Percentiles rank a stretch among this genome's conserved stretches.
Conservation (phyloP, 495 filamentous ascomycete genomes). For the Elasticomyces elasticus region DNA sequence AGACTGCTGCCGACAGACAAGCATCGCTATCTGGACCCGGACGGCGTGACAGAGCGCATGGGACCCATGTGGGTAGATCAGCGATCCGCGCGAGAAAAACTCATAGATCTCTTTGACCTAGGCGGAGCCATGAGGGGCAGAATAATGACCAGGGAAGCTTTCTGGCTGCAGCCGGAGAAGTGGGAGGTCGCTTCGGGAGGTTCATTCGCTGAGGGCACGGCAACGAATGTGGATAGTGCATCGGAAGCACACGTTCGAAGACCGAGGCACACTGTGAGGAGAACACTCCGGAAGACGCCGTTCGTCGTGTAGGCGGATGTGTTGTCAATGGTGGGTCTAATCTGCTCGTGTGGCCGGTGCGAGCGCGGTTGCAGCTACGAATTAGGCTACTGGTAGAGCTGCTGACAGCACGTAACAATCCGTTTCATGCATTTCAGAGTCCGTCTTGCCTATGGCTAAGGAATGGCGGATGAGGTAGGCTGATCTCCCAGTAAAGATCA, state of each 20-base stretch:
- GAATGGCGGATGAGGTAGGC: no score
- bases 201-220: constrained; percentile 3
- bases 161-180: constrained; percentile 20
- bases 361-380: no score
- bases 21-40: constrained; percentile 23
- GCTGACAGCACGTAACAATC: no score
- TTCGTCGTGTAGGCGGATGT: no score
- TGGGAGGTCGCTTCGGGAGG: constrained; percentile 4
- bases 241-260: no score
- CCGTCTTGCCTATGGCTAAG: no score
- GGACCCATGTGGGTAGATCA: constrained; percentile 32
- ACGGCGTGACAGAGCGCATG: constrained; percentile 27
- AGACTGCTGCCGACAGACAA: constrained; percentile 24
- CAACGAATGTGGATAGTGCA: constrained; percentile 1
- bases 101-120: constrained; percentile 30
- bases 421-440: no score
- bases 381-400: no score
- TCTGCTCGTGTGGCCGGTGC: no score
- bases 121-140: constrained; percentile 24
- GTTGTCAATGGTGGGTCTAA: no score
- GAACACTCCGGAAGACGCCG: not conserved
- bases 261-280: not conserved
- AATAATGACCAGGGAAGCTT: constrained; percentile 26
- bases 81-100: constrained; percentile 20
- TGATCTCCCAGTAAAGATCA: no score